phyloP scores from a whole-genome alignment of 2,329 filamentous ascomycete genomes.

The Trichophyton benhamiae region DNA sequence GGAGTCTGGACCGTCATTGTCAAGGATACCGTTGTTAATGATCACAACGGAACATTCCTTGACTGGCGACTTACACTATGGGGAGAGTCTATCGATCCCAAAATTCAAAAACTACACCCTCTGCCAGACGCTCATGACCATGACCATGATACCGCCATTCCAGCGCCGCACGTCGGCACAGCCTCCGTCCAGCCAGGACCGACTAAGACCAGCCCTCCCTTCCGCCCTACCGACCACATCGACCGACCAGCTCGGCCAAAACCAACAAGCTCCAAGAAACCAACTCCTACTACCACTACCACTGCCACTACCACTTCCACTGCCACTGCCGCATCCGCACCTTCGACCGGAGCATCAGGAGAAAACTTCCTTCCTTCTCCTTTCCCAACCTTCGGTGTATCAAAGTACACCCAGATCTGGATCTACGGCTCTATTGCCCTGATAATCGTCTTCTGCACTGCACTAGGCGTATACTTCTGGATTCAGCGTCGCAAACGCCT shows the following conservation, averaged over 20 bases:
- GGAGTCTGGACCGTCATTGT: constrained; percentile 87
- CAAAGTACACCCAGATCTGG: constrained; percentile 79
- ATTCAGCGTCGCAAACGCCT: constrained; percentile 65
- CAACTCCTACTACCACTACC: constrained; percentile 12
- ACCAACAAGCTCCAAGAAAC: constrained; percentile 28
- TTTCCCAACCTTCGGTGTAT: constrained; percentile 82
- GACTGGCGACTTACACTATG: constrained; percentile 93
- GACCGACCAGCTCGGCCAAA: constrained; percentile 53
- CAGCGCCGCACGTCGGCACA: constrained; percentile 46
- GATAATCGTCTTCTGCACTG: constrained; percentile 71
- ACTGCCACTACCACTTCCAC: constrained; percentile 13
- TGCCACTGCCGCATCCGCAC: constrained; percentile 16
- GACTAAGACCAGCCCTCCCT: constrained; percentile 34
- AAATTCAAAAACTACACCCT: constrained; percentile 61
- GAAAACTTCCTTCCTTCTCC: constrained; percentile 60
- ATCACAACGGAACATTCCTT: constrained; percentile 61
- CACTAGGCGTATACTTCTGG: constrained; percentile 70
- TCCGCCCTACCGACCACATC: constrained; percentile 50
- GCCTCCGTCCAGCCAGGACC: constrained; percentile 45
- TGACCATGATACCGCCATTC: constrained; percentile 59
- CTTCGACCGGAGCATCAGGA: constrained; percentile 18
- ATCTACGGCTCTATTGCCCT: constrained; percentile 79
- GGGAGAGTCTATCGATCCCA: constrained; percentile 72
- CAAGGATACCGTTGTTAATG: constrained; percentile 70
- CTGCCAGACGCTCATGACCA: constrained; percentile 76